A percentile compares a stretch with the other conserved stretches of the same genome.
Conservation (phyloP, 352 stramenopile species). For the Phytophthora pisi region DNA sequence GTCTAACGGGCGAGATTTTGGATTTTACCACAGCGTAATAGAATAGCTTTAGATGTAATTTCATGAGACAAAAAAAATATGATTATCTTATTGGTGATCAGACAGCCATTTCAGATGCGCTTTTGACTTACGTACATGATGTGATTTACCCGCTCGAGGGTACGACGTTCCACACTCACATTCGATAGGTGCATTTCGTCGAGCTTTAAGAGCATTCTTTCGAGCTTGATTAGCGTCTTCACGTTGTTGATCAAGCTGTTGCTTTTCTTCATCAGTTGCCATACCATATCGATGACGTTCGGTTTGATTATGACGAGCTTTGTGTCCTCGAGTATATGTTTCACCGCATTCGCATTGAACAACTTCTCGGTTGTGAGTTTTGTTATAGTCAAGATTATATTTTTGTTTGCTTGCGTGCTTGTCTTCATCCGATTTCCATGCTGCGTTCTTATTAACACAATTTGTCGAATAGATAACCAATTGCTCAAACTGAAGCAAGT, state of each 20-base stretch:
- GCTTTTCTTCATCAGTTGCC: conserved; percentile 16
- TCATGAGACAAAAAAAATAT: not conserved
- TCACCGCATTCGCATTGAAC: conserved; percentile 23
- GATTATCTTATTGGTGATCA: not conserved
- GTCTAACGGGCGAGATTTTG: not conserved
- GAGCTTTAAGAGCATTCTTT: conserved; percentile 16
- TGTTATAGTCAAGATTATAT: conserved; percentile 1
- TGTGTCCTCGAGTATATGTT: conserved; percentile 21
- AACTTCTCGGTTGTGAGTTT: conserved; percentile 4
- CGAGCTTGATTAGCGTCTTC: conserved; percentile 10
- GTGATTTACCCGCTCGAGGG: not conserved
- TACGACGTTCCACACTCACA: conserved; percentile 10
- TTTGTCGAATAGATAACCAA: conserved; percentile 19
- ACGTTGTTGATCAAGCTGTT: conserved; percentile 6
- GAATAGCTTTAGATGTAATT: too few relatives aligned
- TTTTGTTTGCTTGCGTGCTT: conserved; percentile 1
- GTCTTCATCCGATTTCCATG: conserved; percentile 12
- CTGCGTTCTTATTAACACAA: conserved; percentile 22
- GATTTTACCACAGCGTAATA: not conserved
- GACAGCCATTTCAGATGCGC: not conserved
- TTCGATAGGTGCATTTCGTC: not conserved
- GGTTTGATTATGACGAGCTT: conserved; percentile 18
- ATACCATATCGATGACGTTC: conserved; percentile 22
- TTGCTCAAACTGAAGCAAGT: conserved; percentile 17
- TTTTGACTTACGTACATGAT: conserved; percentile 3